Evolutionary conservation across 768 basidiomycete genomes (phyloP).

Genomic region (Paxillus rubicundulus): DNA sequence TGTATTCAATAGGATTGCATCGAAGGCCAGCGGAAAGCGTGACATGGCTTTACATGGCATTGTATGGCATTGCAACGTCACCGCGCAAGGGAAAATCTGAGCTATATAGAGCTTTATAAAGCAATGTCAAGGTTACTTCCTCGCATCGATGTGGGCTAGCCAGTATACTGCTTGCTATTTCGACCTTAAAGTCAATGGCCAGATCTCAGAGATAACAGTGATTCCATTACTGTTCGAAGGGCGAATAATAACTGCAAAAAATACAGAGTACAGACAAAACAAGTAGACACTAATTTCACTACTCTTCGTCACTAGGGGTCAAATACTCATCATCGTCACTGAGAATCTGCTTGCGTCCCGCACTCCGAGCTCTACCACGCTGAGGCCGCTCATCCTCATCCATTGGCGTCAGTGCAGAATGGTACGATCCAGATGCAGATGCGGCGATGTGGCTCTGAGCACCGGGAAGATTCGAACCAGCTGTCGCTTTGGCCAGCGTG

Average conservation of each 20-base stretch:
- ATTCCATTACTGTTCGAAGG: neutral
- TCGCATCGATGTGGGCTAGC: no score
- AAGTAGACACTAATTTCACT: slow-evolving; percentile 27
- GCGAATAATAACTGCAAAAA: neutral
- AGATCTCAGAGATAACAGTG: neutral
- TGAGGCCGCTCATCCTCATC: slow-evolving; percentile 73
- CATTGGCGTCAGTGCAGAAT: slow-evolving; percentile 75
- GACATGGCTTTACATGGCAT: no score
- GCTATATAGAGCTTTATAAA: no score
- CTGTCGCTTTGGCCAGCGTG: slow-evolving; percentile 61
- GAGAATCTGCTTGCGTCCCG: slow-evolving; percentile 68
- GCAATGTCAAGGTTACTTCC: no score
- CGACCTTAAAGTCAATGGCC: no score
- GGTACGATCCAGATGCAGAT: slow-evolving; percentile 47
- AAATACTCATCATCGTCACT: slow-evolving; percentile 67
- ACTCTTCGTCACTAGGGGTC: slow-evolving; percentile 76
- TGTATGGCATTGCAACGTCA: no score
- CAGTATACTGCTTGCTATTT: no score
- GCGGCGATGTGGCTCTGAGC: slow-evolving; percentile 37
- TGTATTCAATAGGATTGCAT: no score
- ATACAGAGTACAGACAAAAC: slow-evolving; percentile 4
- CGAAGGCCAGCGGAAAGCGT: no score
- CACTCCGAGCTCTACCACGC: slow-evolving; percentile 54
- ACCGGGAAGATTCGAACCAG: slow-evolving; percentile 72
- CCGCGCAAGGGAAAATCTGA: no score